phyloP scores from a whole-genome alignment of 2,329 filamentous ascomycete species.

The Calonectria honghensis region DNA sequence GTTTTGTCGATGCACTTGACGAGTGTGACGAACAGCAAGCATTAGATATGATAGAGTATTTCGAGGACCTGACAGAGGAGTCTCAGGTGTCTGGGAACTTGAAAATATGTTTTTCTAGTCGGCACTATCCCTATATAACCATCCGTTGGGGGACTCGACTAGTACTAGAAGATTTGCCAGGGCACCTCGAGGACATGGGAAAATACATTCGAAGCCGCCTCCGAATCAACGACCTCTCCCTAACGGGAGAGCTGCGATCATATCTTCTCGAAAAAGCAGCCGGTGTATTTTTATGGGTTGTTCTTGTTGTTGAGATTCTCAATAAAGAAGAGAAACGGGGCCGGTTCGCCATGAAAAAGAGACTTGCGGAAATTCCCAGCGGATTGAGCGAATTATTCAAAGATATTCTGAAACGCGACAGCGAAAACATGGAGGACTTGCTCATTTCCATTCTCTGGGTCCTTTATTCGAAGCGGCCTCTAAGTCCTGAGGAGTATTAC shows the following conservation, averaged over 20 bases:
- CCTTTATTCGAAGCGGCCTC: slow-evolving; percentile 67
- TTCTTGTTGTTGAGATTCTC: slow-evolving; percentile 63
- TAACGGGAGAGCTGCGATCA: slow-evolving; percentile 17
- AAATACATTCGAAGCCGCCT: slow-evolving; percentile 57
- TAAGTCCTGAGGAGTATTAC: slow-evolving; percentile 67
- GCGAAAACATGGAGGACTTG: slow-evolving; percentile 62
- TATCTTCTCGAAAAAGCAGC: slow-evolving; percentile 61
- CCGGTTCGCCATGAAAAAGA: slow-evolving; percentile 48
- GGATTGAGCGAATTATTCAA: slow-evolving; percentile 69
- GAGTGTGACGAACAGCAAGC: slow-evolving; percentile 67
- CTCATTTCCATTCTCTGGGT: slow-evolving; percentile 71
- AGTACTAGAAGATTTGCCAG: slow-evolving; percentile 60
- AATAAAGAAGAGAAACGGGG: slow-evolving; percentile 59
- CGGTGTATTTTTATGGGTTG: slow-evolving; percentile 67
- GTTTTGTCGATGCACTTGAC: slow-evolving; percentile 64
- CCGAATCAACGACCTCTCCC: slow-evolving; percentile 40
- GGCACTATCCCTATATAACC: slow-evolving; percentile 67
- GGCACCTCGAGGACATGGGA: slow-evolving; percentile 60
- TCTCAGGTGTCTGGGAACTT: slow-evolving; percentile 42
- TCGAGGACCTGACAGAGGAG: slow-evolving; percentile 61
- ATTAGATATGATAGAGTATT: slow-evolving; percentile 65
- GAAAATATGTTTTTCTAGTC: slow-evolving; percentile 65
- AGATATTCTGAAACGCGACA: slow-evolving; percentile 69
- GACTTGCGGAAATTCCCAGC: slow-evolving; percentile 60
- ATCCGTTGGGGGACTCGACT: slow-evolving; percentile 55